phyloP scores from a whole-genome alignment of 345 rosid genomes.

The Lenwebbia sp. region DNA sequence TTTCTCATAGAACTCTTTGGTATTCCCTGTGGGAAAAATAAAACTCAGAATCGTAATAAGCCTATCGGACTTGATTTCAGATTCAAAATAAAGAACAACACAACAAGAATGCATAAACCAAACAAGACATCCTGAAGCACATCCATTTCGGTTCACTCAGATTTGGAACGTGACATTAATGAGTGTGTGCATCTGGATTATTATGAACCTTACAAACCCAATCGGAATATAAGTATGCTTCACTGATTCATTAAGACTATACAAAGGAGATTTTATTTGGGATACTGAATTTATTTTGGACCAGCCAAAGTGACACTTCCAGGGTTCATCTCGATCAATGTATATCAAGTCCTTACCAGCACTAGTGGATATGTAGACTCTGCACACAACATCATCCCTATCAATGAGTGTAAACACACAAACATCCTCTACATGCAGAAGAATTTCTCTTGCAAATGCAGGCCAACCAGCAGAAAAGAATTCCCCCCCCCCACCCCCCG shows the following conservation, averaged over 20 bases:
- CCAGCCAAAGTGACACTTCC: neutral
- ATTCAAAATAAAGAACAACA: too few species aligned
- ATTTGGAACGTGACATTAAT: neutral
- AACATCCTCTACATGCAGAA: neutral
- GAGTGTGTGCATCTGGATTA: neutral
- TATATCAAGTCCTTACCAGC: neutral
- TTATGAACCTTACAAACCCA: neutral
- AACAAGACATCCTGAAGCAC: neutral
- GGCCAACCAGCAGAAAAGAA: neutral
- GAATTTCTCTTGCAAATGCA: neutral
- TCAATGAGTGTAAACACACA: too few species aligned
- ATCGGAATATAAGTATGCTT: neutral
- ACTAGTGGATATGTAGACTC: neutral
- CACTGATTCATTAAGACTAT: neutral
- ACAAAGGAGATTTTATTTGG: neutral
- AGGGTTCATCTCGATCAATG: neutral
- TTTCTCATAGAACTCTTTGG: too few species aligned
- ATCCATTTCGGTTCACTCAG: neutral
- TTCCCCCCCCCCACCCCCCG: too few species aligned
- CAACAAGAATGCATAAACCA: too few species aligned
- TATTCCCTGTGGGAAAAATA: too few species aligned
- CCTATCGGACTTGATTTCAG: too few species aligned
- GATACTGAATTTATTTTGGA: neutral
- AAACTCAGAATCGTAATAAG: too few species aligned
- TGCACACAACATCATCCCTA: neutral